Evolutionary conservation across 1,284 basidiomycete species (phyloP).

Genomic region (Pterula multifida): DNA sequence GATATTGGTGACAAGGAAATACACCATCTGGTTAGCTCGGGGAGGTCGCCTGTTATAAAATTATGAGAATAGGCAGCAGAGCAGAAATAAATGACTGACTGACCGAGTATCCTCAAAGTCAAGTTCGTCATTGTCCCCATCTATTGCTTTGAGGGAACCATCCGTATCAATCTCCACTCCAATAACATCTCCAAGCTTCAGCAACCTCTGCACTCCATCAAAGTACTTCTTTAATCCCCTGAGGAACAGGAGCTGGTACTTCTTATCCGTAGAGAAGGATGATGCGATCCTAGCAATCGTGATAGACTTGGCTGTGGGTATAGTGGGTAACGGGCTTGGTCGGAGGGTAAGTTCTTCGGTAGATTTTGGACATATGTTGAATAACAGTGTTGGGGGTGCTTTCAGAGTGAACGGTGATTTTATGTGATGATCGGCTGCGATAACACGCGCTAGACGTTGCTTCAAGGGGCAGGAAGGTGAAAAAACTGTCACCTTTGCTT

Average conservation of each 20-base stretch:
- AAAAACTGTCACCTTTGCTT: constrained; percentile 4
- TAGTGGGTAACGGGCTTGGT: constrained; percentile 24
- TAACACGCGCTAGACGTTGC: constrained; percentile 43
- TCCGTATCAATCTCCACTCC: constrained; percentile 59
- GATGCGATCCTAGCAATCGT: constrained; percentile 81
- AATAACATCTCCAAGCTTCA: constrained; percentile 77
- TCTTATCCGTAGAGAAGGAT: constrained; percentile 61
- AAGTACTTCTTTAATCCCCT: constrained; percentile 63
- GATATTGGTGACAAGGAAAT: constrained; percentile 74
- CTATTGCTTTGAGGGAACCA: constrained; percentile 18
- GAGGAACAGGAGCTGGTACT: constrained; percentile 64
- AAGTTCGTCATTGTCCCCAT: constrained; percentile 19
- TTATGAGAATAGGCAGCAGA: not conserved
- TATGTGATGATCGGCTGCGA: constrained; percentile 36
- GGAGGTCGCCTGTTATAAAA: not conserved
- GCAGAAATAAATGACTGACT: not conserved
- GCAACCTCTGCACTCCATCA: constrained; percentile 39
- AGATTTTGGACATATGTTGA: constrained; percentile 29
- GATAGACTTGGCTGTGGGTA: constrained; percentile 65
- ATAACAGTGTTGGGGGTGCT: constrained; percentile 47
- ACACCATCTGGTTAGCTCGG: constrained; percentile 34
- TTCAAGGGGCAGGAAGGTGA: constrained; percentile 10
- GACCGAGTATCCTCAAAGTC: constrained; percentile 17
- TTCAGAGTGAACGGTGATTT: constrained; percentile 21
- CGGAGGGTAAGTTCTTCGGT: not conserved